phyloP scores from a whole-genome alignment of 2,329 filamentous ascomycete genomes.

The Aspergillus spinulosporus region DNA sequence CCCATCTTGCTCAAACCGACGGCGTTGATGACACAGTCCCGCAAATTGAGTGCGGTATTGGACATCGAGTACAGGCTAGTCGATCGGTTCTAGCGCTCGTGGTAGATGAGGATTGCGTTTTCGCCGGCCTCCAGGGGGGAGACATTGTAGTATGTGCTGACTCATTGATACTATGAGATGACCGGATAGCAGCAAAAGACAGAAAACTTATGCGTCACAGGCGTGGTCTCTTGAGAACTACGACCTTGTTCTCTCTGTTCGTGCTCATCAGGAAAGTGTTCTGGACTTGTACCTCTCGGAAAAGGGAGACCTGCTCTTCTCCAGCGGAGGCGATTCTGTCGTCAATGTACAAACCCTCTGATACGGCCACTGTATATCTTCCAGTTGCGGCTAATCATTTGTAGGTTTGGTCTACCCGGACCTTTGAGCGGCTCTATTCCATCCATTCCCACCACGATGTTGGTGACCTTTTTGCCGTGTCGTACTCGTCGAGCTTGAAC shows the following conservation, averaged over 20 bases:
- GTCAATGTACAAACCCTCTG: slow-evolving; percentile 64
- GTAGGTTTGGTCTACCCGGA: slow-evolving; percentile 75
- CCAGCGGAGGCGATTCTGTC: slow-evolving; percentile 87
- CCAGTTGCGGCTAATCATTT: slow-evolving; percentile 6
- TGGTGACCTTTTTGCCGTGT: slow-evolving; percentile 93
- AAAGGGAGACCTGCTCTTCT: slow-evolving; percentile 77
- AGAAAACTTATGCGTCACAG: slow-evolving; percentile 34
- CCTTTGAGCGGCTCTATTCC: slow-evolving; percentile 76
- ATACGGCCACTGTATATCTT: neutral
- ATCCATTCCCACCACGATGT: slow-evolving; percentile 93
- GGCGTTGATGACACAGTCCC: slow-evolving; percentile 22
- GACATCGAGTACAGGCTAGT: slow-evolving; percentile 44
- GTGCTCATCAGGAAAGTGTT: slow-evolving; percentile 89
- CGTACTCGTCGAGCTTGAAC: slow-evolving; percentile 75
- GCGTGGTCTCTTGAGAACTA: slow-evolving; percentile 89
- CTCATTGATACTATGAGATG: neutral
- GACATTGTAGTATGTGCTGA: slow-evolving; percentile 69
- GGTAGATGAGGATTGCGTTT: slow-evolving; percentile 77
- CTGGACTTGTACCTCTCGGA: slow-evolving; percentile 79
- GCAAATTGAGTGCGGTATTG: slow-evolving; percentile 40
- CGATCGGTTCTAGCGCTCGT: slow-evolving; percentile 68
- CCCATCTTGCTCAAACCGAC: slow-evolving; percentile 22
- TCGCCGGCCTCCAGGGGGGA: slow-evolving; percentile 88
- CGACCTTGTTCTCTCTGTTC: slow-evolving; percentile 72
- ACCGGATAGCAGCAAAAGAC: neutral